A percentile compares a stretch with the other conserved stretches of the same genome.
These are phyloP conservation scores for Yamadazyma insecticola DNA, from an alignment of 805 yeast genomes.

Conservation along the genomic window DNA sequence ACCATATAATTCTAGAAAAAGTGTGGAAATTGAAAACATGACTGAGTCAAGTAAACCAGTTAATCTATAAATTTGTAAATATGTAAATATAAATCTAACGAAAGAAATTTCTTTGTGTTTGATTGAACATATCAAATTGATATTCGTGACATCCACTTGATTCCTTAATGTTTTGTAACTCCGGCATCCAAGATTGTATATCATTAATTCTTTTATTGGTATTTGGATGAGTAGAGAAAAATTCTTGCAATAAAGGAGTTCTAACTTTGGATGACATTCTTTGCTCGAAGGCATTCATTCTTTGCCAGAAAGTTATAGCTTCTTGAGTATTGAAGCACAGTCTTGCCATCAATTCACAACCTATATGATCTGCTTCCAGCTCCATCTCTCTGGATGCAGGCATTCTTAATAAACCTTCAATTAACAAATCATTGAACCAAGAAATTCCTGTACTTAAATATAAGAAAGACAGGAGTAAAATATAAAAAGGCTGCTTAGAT, in stretches of 20 bases:
- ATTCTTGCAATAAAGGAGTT: slow-evolving; percentile 47
- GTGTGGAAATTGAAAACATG: neutral
- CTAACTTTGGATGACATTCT: slow-evolving; percentile 33
- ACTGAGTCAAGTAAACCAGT: neutral
- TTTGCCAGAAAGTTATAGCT: slow-evolving; percentile 73
- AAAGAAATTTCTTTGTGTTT: too few relatives aligned
- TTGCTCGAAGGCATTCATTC: slow-evolving; percentile 56
- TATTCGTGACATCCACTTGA: slow-evolving; percentile 10
- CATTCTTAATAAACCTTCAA: slow-evolving; percentile 58
- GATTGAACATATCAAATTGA: too few relatives aligned
- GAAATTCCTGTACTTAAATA: slow-evolving; percentile 61
- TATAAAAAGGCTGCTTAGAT: slow-evolving; percentile 70
- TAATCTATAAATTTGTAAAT: neutral
- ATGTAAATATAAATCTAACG: too few relatives aligned
- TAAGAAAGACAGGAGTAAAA: slow-evolving; percentile 46
- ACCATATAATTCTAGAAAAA: slow-evolving; percentile 1
- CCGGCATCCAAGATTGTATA: slow-evolving; percentile 64
- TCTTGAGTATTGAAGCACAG: slow-evolving; percentile 82
- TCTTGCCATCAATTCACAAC: slow-evolving; percentile 83
- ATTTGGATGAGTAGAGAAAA: slow-evolving; percentile 84
- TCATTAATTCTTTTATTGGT: slow-evolving; percentile 66
- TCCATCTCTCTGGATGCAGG: slow-evolving; percentile 95
- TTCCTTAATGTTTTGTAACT: slow-evolving; percentile 43
- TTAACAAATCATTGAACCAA: slow-evolving; percentile 44
- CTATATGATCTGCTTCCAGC: slow-evolving; percentile 93